These are phyloP conservation scores for Talaromyces sp. DNA, from an alignment of 2,329 filamentous ascomycete species.

Conservation along the genomic window DNA sequence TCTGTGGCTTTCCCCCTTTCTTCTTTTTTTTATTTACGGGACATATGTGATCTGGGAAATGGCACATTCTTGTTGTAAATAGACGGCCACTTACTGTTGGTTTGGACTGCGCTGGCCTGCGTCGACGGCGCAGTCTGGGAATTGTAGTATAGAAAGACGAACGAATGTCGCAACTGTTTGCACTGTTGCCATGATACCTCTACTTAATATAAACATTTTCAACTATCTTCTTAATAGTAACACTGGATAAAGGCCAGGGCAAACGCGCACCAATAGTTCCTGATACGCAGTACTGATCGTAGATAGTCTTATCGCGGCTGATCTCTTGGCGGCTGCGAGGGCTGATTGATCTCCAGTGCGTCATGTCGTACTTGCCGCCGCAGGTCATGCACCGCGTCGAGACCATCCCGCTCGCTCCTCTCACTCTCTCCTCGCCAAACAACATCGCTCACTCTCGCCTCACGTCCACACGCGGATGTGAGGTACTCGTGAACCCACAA, in stretches of 20 bases:
- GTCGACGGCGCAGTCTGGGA: neutral
- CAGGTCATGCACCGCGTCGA: conserved; percentile 1
- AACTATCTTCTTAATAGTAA: no score
- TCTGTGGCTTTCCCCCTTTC: neutral
- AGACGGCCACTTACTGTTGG: neutral
- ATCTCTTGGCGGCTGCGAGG: conserved; percentile 5
- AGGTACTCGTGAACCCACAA: conserved; percentile 3
- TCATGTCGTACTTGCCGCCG: conserved; percentile 8
- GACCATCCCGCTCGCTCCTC: neutral
- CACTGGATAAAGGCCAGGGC: no score
- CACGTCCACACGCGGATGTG: conserved; percentile 14
- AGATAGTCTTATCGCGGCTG: conserved; percentile 2
- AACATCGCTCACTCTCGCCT: conserved; percentile 5
- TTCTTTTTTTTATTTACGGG: neutral
- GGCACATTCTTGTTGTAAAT: neutral
- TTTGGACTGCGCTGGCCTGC: neutral
- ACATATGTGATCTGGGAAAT: neutral
- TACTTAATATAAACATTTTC: neutral
- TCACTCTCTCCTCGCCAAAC: neutral
- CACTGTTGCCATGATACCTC: neutral
- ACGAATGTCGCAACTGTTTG: neutral
- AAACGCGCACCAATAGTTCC: no score
- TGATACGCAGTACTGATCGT: neutral
- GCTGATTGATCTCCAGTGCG: conserved; percentile 10
- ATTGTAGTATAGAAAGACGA: neutral